phyloP scores from a whole-genome alignment of 306 rosid species.

The Amphicarpaea edgeworthii region DNA sequence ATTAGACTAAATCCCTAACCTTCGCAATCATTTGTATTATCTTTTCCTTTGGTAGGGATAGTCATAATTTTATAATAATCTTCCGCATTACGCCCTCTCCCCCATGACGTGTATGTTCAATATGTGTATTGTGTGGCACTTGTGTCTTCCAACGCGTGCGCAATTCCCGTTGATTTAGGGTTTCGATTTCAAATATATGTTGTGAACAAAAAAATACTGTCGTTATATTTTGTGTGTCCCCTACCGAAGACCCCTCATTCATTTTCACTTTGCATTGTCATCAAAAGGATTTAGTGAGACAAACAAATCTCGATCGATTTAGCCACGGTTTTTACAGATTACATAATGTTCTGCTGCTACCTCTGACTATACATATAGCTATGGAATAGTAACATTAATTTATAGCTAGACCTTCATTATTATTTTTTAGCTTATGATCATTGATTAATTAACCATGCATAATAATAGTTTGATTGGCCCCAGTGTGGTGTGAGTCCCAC shows the following conservation, averaged over 20 bases:
- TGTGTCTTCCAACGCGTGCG: conserved; percentile 41
- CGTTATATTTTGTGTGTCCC: conserved; percentile 5
- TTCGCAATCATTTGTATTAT: conserved; percentile 61
- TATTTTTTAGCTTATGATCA: neutral
- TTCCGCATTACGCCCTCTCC: conserved; percentile 54
- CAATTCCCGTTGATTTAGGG: conserved; percentile 62
- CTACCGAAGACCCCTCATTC: conserved; percentile 27
- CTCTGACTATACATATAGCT: neutral
- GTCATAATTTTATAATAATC: conserved; percentile 52
- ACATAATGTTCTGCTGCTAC: neutral
- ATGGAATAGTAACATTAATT: neutral
- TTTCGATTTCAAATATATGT: conserved; percentile 32
- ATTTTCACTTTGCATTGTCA: conserved; percentile 31
- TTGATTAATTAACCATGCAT: neutral
- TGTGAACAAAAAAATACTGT: neutral
- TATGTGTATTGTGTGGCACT: conserved; percentile 34
- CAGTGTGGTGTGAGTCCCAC: conserved; percentile 5
- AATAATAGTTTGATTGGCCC: conserved; percentile 32
- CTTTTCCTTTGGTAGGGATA: conserved; percentile 44
- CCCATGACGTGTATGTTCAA: conserved; percentile 63
- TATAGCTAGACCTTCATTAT: neutral
- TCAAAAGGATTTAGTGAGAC: conserved; percentile 24
- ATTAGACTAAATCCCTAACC: conserved; percentile 69
- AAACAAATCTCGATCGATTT: neutral
- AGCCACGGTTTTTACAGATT: neutral